Evolutionary conservation across 2,329 filamentous ascomycete species (phyloP).

Genomic region (Akanthomyces dipterigenus): DNA sequence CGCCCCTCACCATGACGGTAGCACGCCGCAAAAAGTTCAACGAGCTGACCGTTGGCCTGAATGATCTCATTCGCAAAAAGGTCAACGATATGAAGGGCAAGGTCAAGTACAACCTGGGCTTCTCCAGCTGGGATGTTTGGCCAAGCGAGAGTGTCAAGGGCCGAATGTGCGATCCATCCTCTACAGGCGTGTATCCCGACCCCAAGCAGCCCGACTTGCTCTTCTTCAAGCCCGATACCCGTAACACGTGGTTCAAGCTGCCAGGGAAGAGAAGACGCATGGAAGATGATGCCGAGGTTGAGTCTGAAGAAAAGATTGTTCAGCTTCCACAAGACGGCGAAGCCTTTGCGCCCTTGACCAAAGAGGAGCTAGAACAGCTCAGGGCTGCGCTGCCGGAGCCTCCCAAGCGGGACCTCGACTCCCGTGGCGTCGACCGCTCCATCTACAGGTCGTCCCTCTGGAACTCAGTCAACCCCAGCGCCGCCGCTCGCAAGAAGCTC

Average conservation of each 20-base stretch:
- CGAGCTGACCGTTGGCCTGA: slow-evolving; percentile 20
- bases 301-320: too few relatives aligned
- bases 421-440: neutral
- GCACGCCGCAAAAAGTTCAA: slow-evolving; percentile 25
- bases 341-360: too few relatives aligned
- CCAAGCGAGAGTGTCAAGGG: slow-evolving; percentile 19
- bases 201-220: slow-evolving; percentile 22
- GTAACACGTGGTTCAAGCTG: too few relatives aligned
- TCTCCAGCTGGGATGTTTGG: slow-evolving; percentile 22
- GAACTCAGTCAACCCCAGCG: slow-evolving; percentile 15
- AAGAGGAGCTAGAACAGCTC: too few relatives aligned
- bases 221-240: slow-evolving; percentile 26
- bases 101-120: slow-evolving; percentile 14
- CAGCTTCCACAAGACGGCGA: too few relatives aligned
- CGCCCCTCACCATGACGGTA: slow-evolving; percentile 15
- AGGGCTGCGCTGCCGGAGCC: too few relatives aligned
- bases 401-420: too few relatives aligned
- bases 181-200: slow-evolving; percentile 23
- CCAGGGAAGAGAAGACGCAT: too few relatives aligned
- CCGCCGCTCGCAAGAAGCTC: slow-evolving; percentile 18
- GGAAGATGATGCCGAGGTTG: too few relatives aligned
- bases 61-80: slow-evolving; percentile 19
- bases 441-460: slow-evolving; percentile 20
- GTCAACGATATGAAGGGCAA: slow-evolving; percentile 19
- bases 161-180: slow-evolving; percentile 23